These are phyloP conservation scores for Arabidopsis hybrid DNA, from an alignment of 441 rosid genomes.

Conservation along the genomic window DNA sequence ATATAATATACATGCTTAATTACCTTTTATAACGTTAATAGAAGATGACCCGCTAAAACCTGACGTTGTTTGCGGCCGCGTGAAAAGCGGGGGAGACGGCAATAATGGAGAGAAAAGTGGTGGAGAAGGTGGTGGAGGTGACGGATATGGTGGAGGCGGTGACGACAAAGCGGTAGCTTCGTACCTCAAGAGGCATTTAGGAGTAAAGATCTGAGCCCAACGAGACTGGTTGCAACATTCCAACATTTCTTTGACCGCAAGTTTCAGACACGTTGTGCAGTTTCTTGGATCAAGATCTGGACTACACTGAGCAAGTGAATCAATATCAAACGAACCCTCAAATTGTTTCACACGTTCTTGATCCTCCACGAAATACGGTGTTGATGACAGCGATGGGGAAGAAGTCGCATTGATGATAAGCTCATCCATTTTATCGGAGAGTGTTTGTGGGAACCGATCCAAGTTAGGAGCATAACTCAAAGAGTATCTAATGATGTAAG, in stretches of 20 bases:
- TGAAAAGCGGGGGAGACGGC: not conserved
- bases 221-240: constrained; percentile 20
- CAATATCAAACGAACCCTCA: constrained; percentile 5
- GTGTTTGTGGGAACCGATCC: not conserved
- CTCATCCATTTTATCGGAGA: constrained; percentile 15
- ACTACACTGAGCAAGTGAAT: constrained; percentile 22
- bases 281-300: constrained; percentile 36
- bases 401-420: constrained; percentile 13
- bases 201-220: constrained; percentile 6
- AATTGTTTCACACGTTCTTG: constrained; percentile 14
- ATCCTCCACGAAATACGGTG: constrained; percentile 8
- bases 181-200: constrained; percentile 16
- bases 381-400: not conserved
- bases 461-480: not conserved
- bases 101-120: not conserved
- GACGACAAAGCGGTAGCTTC: constrained; percentile 12
- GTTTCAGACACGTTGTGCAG: constrained; percentile 31
- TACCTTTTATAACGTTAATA: constrained; percentile 2
- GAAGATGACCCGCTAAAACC: not conserved
- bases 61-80: not conserved
- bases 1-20: not conserved
- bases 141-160: not conserved
- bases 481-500: not conserved
- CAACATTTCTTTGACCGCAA: constrained; percentile 7
- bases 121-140: not conserved